Evolutionary conservation across 257 asterid species (phyloP), one percentile per base, ranked within the genome.

Genomic region (Solanum chiquidenum): DNA sequence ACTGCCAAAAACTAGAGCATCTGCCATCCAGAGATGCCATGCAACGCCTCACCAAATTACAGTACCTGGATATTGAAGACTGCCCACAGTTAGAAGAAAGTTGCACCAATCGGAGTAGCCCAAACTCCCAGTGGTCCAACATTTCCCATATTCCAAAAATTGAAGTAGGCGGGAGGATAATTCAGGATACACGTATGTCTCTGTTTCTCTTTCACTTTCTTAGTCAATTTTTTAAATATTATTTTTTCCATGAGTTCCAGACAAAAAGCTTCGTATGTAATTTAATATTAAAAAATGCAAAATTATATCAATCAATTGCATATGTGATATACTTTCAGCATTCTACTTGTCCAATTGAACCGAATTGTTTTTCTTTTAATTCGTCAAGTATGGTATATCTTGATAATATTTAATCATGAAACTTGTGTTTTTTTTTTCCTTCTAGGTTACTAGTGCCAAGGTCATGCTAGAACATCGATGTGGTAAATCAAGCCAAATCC

Each of bases 131-230:
- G 83, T 35, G 83, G 52, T 37, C 52, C 52, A 74, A 21, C 5
- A 74, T 74, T 74, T 74, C 83, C 9, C 55, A 74, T 74, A 37
- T 37, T 74, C 55, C 33, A 37, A 0, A 11, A 1, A 37, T 74
- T 37, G 0, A 0, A 0, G 0, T 20, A 21, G 49, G 20, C 3
- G 0, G 7, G 8, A 12, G 0, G 14, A 18, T 0, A 1, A 6
- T 12, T 75, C 58, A 38, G 12, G 2, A 5, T 44, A 35, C 12
- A 21, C 0, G 46, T 75, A 38, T 11, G 83, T 23, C 55, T 37
- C 11, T 62, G 7, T 62, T 62, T 62, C 71, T 18, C 64, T 55
- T 18, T 18, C 64, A 55, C 4, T 55, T 20, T 55, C 58, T 46
- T 5, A 46, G 6, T 46, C 18, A 0, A 12, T 46, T 46, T 46